Conservation (phyloP, 2,329 filamentous ascomycete species). For the Cercospora sesami region DNA sequence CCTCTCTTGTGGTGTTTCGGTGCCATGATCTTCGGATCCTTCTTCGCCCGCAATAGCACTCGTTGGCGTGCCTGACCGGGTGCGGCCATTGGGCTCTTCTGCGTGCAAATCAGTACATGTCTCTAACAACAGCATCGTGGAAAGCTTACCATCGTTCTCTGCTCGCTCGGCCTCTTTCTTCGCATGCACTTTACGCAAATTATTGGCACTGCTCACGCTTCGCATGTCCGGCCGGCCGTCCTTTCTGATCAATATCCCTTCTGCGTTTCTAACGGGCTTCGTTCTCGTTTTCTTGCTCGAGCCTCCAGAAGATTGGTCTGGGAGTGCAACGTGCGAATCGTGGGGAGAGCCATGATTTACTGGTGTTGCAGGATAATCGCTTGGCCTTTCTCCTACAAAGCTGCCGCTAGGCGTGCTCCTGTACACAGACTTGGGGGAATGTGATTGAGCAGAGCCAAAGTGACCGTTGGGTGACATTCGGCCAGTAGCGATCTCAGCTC, state of each 20-base stretch:
- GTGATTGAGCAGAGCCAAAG: constrained; percentile 22
- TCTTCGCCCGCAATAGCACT: constrained; percentile 26
- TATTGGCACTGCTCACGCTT: constrained; percentile 54
- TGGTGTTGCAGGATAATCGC: constrained; percentile 32
- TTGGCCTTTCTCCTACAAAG: constrained; percentile 23
- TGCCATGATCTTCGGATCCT: constrained; percentile 20
- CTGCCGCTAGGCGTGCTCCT: constrained; percentile 10
- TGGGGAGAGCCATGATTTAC: constrained; percentile 19
- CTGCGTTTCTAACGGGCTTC: constrained; percentile 52
- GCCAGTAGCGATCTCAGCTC: constrained; percentile 40
- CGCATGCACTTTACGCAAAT: constrained; percentile 53
- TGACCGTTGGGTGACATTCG: constrained; percentile 42
- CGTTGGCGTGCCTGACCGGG: constrained; percentile 28
- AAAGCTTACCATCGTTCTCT: constrained; percentile 25
- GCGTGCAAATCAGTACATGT: constrained; percentile 14
- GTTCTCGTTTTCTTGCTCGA: constrained; percentile 50
- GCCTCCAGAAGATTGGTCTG: constrained; percentile 22
- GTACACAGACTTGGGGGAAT: constrained; percentile 20
- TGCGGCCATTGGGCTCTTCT: constrained; percentile 24
- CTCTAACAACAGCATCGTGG: neutral
- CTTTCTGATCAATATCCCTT: constrained; percentile 54
- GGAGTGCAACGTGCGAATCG: constrained; percentile 20
- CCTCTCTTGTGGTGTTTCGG: constrained; percentile 27
- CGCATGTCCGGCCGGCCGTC: constrained; percentile 55
- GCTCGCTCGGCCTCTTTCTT: constrained; percentile 47